These are phyloP conservation scores for Aspergillus indologenus DNA, from an alignment of 495 filamentous ascomycete genomes.

Conservation along the genomic window DNA sequence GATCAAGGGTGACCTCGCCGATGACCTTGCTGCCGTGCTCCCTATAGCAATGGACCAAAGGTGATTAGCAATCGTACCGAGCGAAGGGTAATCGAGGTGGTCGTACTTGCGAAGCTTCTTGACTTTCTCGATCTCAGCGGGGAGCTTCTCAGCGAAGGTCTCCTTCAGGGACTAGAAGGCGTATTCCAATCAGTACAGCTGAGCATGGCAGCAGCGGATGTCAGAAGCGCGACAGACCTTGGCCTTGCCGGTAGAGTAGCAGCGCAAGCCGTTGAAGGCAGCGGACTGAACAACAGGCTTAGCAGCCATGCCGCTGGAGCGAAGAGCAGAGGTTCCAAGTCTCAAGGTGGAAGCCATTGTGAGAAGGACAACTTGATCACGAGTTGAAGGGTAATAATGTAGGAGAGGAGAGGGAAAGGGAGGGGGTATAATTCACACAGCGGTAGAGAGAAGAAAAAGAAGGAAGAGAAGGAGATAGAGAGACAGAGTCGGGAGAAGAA, in stretches of 20 bases:
- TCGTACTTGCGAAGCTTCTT: conserved; percentile 93
- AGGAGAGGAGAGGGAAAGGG: conserved; percentile 23
- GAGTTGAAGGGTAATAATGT: conserved; percentile 27
- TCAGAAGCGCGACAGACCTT: conserved; percentile 53
- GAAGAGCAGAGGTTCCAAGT: conserved; percentile 70
- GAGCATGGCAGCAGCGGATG: neutral
- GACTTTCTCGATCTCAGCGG: conserved; percentile 96
- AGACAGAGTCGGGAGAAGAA: conserved; percentile 19
- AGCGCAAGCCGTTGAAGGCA: conserved; percentile 76
- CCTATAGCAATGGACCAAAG: conserved; percentile 43
- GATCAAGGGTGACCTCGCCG: conserved; percentile 97
- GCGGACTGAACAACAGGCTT: conserved; percentile 60
- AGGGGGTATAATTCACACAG: conserved; percentile 22
- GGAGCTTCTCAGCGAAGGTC: conserved; percentile 92
- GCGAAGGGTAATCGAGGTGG: neutral
- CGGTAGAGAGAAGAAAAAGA: conserved; percentile 32
- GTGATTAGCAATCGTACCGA: conserved; percentile 21
- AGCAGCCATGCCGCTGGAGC: conserved; percentile 64
- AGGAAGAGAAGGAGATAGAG: conserved; percentile 24
- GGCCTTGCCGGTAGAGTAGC: conserved; percentile 83
- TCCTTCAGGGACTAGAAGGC: conserved; percentile 87
- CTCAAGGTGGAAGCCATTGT: conserved; percentile 78
- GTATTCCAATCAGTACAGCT: neutral
- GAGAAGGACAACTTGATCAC: conserved; percentile 31
- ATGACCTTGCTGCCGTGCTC: conserved; percentile 92